A percentile compares a stretch with the other conserved stretches of the same genome.
phyloP scores from a whole-genome alignment of 768 basidiomycete species.

The Russula brevipes region DNA sequence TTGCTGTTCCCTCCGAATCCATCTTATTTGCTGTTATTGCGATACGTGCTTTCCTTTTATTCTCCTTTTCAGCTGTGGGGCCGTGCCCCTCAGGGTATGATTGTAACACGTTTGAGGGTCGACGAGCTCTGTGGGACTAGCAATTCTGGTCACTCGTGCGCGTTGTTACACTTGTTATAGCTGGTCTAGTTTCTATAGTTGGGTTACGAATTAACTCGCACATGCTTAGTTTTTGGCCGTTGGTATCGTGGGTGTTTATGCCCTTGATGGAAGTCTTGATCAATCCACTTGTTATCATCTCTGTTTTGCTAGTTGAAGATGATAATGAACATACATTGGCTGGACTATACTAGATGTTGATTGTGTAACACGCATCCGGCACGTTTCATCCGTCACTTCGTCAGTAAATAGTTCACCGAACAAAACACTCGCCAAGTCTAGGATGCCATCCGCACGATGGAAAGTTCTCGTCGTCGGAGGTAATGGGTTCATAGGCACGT shows the following conservation, averaged over 20 bases:
- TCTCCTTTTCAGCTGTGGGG: conserved; percentile 14
- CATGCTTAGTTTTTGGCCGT: conserved; percentile 1
- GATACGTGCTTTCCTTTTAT: not conserved
- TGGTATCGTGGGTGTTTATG: not conserved
- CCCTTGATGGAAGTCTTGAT: not conserved
- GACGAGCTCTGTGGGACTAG: conserved; percentile 35
- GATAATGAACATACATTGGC: not conserved
- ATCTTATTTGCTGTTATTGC: conserved; percentile 19
- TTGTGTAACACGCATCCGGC: not conserved
- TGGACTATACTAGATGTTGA: not conserved
- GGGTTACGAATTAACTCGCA: not conserved
- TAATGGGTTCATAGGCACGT: conserved; percentile 88
- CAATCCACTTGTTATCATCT: not conserved
- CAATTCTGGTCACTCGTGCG: conserved; percentile 37
- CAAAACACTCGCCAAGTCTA: not conserved
- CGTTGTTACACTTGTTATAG: conserved; percentile 21
- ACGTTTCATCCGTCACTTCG: too few species aligned
- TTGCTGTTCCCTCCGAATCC: not conserved
- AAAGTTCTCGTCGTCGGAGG: conserved; percentile 95
- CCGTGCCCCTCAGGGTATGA: conserved; percentile 20
- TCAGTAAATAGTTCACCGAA: too few species aligned
- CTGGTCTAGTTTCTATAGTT: conserved; percentile 16
- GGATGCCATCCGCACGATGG: conserved; percentile 34
- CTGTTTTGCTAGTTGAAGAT: not conserved
- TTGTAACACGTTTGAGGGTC: conserved; percentile 24